Evolutionary conservation across 2,329 filamentous ascomycete species (phyloP), one percentile per base, ranked within the genome.

Genomic region (Leptographium radiaticola): DNA sequence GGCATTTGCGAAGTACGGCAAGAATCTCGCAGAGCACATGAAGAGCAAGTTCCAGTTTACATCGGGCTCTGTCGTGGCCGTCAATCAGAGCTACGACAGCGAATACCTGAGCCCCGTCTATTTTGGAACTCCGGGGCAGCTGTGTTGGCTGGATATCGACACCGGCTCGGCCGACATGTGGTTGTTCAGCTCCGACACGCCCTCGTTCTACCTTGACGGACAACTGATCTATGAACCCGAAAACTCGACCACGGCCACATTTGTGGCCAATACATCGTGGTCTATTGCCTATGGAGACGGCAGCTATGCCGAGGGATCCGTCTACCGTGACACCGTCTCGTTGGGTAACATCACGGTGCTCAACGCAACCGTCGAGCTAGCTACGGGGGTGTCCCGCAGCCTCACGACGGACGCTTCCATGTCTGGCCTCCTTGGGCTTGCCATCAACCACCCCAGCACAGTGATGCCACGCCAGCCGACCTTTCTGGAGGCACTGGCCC

Each of bases 81-180:
- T 60, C 33, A 65, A 65, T 49, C 58, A 65, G 47, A 59, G 39
- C 12, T 61, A 71, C 49, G 81, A 84, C 58, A 68, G 69, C 4
- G 74, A 82, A 62, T 84, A 82, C 55, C 68, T 83, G 34, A 74
- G 77, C 54, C 79, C 82, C 0, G 78, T 89, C 48, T 73, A 70
- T 2, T 71, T 89, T 57, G 86, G 85, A 46, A 75, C 63, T 1
- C 74, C 73, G 7, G 59, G 65, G 7, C 80, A 83, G 60, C 76
- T 70, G 4, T 64, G 87, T 58, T 75, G 80, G 56, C 65, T 89
- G 56, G 83, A 87, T 63, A 76, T 89, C 56, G 86, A 89, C 59
- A 89, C 86, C 15, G 77, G 76, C 12, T 80, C 76, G 9, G 68
- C 72, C 11, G 77, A 80, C 55, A 66, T 77, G 83, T 93, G 76